Base-by-base conservation (phyloP, 192 early-diverging fungal species). In the Coemansia sp. region DNA sequence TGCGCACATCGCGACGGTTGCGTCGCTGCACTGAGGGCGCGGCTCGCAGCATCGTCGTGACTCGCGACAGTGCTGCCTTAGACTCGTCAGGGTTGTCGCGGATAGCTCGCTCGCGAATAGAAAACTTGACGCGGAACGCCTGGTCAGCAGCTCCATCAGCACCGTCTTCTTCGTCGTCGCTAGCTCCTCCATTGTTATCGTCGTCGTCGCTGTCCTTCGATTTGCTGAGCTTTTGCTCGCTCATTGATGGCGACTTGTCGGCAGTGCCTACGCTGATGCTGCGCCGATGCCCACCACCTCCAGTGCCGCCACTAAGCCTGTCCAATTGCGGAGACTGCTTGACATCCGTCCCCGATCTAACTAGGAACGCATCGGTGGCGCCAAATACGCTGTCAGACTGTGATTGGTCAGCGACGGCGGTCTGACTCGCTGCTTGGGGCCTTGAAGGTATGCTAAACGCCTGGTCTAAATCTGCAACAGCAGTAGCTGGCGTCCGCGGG, bases 61-160 rank as follows among this genome's bases (percentile, higher is more conserved):
- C 79, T 3, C 79, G 58, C 10, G 73, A 63, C 29, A 82, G 53
- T 25, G 79, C 79, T 0, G 79, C 79, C 42, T 65, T 76, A 37
- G 73, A 76, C 39, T 82, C 79, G 40, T 82, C 79, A 1, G 79
- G 79, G 40, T 82, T 82, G 24, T 82, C 79, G 56, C 67, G 56
- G 67, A 82, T 82, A 3, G 79, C 74, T 11, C 61, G 60, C 8
- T 76, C 70, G 40, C 79, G 70, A 60, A 82, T 82, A 19, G 79
- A 82, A 59, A 82, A 82, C 59, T 76, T 82, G 12, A 82, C 79
- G 9, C 67, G 62, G 61, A 82, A 82, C 32, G 70, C 24, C 41
- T 72, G 65, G 7, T 76, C 73, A 0, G 22, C 56, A 24, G 19
- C 39, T 6, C 39, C 67, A 0, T 56, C 59, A 32, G 60, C 59